These are phyloP conservation scores for Hymenoscyphus fraxineus DNA, from an alignment of 2,329 filamentous ascomycete species.

Conservation along the genomic window DNA sequence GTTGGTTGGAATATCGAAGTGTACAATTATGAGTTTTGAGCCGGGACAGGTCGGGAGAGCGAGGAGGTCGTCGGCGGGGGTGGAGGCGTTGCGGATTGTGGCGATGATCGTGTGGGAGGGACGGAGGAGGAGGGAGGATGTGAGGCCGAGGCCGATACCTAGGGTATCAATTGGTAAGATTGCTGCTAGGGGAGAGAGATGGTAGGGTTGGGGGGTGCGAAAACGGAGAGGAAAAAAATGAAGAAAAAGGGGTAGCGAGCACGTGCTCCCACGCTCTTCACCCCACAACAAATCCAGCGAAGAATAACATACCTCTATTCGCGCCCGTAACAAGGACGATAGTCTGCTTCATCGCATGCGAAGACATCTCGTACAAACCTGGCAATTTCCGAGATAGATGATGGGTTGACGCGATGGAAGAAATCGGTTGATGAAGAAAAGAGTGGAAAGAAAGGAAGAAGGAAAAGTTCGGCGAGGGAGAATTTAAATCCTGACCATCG, in stretches of 20 bases:
- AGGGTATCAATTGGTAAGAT: constrained; percentile 18
- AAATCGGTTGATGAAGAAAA: not conserved
- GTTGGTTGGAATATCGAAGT: constrained; percentile 31
- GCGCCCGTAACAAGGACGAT: constrained; percentile 31
- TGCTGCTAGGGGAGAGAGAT: constrained; percentile 1
- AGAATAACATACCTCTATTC: constrained; percentile 24
- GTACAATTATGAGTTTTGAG: constrained; percentile 39
- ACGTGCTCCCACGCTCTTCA: not conserved
- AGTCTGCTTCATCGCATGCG: not conserved
- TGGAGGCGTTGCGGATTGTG: constrained; percentile 35
- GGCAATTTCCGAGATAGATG: not conserved
- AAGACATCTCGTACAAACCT: constrained; percentile 13
- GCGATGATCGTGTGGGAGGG: constrained; percentile 40
- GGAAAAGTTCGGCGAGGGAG: not conserved
- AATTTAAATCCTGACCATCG: not conserved
- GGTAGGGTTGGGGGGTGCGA: no score
- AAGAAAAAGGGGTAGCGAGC: constrained; percentile 1
- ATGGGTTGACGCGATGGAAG: not conserved
- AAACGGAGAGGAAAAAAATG: not conserved
- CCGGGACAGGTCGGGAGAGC: constrained; percentile 16
- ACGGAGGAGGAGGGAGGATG: constrained; percentile 35
- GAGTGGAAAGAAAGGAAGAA: not conserved
- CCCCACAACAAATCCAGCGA: not conserved
- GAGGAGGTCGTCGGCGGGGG: constrained; percentile 28
- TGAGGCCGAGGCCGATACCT: constrained; percentile 36